Base-by-base conservation (phyloP, 768 basidiomycete genomes). In the Rhodotorula babjevae region DNA sequence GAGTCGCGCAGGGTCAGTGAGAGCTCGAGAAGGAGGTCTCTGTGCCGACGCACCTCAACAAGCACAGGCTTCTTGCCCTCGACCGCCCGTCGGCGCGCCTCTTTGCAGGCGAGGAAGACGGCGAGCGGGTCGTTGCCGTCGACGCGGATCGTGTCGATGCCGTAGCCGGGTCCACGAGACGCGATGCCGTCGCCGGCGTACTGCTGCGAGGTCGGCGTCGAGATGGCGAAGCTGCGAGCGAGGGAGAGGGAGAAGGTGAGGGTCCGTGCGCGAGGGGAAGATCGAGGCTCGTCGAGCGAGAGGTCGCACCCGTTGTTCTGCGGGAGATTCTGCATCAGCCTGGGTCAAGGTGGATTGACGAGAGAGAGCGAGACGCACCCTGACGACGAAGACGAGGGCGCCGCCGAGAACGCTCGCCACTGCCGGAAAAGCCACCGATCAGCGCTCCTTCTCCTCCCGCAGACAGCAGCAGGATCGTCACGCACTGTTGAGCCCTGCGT, bases 101-200 rank as follows among this genome's bases (percentile, higher is more conserved):
- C 90, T 68, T 85, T 85, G 25, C 90, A 86, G 7, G 88, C 90
- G 29, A 83, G 83, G 42, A 90, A 83, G 4, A 97, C 92, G 2
- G 93, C 93, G 3, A 96, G 84, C 42, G 92, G 82, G 47, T 97
- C 93, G 79, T 97, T 77, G 15, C 94, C 94, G 77, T 97, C 93
- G 8, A 97, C 94, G 42, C 93, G 86, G 65, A 96, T 84, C 3
- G 93, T 93, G 71, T 93, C 90, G 29, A 96, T 86, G 14, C 93
- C 93, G 79, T 96, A 97, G 40, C 88, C 93, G 2, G 93, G 90
- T 1, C 94, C 93, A 33, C 94, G 87, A 36, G 89, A 86, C 5
- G 92, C 93, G 76, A 97, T 93, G 18, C 94, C 93, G 80, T 96
- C 94, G 1, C 93, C 94, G 71, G 89, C 85, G 80, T 87, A 97